Conservation (phyloP, 169 alveolate species). For the Pseudocohnilembus persalinus region DNA sequence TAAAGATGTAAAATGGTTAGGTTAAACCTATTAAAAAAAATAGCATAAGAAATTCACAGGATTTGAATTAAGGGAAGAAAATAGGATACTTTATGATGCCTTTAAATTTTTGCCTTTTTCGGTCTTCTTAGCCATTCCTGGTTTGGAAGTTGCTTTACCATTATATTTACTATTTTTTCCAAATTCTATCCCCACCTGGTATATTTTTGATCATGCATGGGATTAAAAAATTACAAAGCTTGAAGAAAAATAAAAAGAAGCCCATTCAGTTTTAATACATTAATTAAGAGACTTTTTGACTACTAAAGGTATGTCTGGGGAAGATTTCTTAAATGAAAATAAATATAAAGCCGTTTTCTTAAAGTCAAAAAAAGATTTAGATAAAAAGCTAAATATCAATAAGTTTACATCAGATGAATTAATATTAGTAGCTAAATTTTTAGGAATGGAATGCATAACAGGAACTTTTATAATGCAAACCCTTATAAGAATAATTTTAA, state of each 20-base stretch:
- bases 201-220: constrained; percentile 49
- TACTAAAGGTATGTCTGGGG: background rate
- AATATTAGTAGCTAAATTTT: constrained; percentile 20
- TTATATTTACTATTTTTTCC: constrained; percentile 76
- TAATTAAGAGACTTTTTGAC: constrained; percentile 11
- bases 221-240: background rate
- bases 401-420: constrained; percentile 5
- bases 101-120: constrained; percentile 83
- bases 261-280: constrained; percentile 3
- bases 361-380: constrained; percentile 10
- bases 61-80: constrained; percentile 23
- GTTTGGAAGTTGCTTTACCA: constrained; percentile 73
- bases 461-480: constrained; percentile 38
- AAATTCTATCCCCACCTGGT: constrained; percentile 74
- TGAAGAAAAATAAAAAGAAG: constrained; percentile 16
- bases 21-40: constrained; percentile 17
- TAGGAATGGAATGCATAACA: constrained; percentile 48
- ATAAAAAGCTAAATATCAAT: background rate
- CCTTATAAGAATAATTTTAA: constrained; percentile 19
- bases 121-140: constrained; percentile 74
- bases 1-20: constrained; percentile 28
- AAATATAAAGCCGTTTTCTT: constrained; percentile 11
- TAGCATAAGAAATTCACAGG: constrained; percentile 32
- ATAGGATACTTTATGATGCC: constrained; percentile 49
- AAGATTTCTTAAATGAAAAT: constrained; percentile 3